Conservation (phyloP, 2,329 filamentous ascomycete species). For the Mollisiaceae sp. region DNA sequence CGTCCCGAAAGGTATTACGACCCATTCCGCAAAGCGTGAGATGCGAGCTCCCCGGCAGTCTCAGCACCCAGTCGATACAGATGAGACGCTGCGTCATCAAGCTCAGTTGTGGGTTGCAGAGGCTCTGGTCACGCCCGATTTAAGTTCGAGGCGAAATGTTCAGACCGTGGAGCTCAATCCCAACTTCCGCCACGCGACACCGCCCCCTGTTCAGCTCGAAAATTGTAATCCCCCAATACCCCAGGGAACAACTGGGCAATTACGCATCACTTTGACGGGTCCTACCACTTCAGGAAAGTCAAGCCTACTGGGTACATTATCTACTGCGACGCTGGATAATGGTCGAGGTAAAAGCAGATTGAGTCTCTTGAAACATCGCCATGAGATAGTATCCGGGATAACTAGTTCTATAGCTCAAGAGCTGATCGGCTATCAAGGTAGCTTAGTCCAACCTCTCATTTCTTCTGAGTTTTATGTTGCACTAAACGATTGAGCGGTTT, state of each 20-base stretch:
- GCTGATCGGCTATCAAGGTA: constrained; percentile 77
- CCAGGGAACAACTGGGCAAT: constrained; percentile 60
- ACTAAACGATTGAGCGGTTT: neutral
- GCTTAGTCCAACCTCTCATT: neutral
- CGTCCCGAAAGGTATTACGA: neutral
- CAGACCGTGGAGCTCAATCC: neutral
- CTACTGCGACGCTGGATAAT: constrained; percentile 88
- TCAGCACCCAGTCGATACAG: neutral
- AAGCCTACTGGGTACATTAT: constrained; percentile 84
- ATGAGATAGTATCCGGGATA: constrained; percentile 89
- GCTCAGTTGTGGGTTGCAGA: constrained; percentile 85
- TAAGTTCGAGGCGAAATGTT: constrained; percentile 48
- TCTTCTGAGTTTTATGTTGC: neutral
- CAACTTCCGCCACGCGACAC: constrained; percentile 12
- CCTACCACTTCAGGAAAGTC: constrained; percentile 93
- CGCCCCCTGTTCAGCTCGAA: constrained; percentile 3
- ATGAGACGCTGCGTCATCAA: constrained; percentile 39
- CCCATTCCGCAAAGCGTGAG: constrained; percentile 15
- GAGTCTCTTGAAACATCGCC: constrained; percentile 87
- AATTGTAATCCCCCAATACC: constrained; percentile 2
- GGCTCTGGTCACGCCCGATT: constrained; percentile 80
- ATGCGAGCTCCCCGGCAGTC: neutral
- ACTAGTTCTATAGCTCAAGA: constrained; percentile 96
- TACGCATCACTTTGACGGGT: constrained; percentile 86
- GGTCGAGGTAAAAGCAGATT: constrained; percentile 88